These are phyloP conservation scores for Cinnamomum micranthum DNA, from an alignment of 164 flowering plant species.

Conservation along the genomic window DNA sequence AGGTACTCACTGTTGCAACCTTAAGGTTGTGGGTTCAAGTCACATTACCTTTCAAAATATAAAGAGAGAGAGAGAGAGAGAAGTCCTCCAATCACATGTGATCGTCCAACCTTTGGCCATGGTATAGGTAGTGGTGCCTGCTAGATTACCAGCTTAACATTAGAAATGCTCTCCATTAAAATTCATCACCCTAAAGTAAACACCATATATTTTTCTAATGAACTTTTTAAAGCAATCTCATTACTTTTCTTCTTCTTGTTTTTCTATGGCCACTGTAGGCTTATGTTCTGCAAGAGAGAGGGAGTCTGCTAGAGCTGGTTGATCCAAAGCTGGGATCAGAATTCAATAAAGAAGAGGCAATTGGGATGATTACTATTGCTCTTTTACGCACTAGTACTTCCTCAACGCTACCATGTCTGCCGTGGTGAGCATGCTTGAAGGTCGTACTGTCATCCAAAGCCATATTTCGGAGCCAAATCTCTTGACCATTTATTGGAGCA, in stretches of 20 bases:
- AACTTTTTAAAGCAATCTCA: too few species aligned
- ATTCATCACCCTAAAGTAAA: too few species aligned
- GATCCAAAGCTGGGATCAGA: conserved; percentile 24
- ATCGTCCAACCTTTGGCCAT: too few species aligned
- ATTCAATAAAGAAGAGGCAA: conserved; percentile 19
- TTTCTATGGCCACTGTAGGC: conserved; percentile 11
- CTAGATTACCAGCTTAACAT: too few species aligned
- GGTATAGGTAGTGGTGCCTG: too few species aligned
- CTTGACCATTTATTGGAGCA: conserved; percentile 7
- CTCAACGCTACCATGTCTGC: conserved; percentile 26
- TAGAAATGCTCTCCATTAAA: too few species aligned
- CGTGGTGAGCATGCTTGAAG: conserved; percentile 34
- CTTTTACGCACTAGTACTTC: conserved; percentile 26
- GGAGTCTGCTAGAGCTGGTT: conserved; percentile 23
- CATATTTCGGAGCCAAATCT: conserved; percentile 5
- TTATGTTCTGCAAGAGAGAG: conserved; percentile 20
- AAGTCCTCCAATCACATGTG: too few species aligned
- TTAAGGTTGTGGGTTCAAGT: too few species aligned
- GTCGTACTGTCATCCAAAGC: conserved; percentile 9
- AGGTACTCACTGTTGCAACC: too few species aligned
- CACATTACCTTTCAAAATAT: too few species aligned
- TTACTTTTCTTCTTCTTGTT: not conserved
- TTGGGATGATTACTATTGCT: conserved; percentile 22
- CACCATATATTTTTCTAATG: too few species aligned
- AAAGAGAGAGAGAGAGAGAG: too few species aligned